phyloP scores from a whole-genome alignment of 139 green algal genomes.

The Desmodesmus armatus region DNA sequence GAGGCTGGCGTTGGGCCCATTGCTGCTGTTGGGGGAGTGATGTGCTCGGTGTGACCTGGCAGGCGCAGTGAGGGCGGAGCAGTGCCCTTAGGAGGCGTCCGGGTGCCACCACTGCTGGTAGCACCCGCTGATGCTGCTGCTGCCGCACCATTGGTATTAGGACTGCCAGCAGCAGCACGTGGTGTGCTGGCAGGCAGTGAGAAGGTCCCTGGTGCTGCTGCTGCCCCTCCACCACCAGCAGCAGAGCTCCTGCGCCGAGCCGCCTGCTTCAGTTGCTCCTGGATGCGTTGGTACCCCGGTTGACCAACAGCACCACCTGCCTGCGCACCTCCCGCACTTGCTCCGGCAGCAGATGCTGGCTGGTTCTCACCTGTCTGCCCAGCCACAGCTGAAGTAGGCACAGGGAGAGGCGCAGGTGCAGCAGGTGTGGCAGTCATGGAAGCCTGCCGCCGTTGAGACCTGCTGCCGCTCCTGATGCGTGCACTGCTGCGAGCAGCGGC shows the following conservation, averaged over 20 bases:
- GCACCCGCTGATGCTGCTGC: neutral
- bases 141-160: too few relatives aligned
- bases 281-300: too few relatives aligned
- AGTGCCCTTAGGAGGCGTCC: neutral
- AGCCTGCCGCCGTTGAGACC: neutral
- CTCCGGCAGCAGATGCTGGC: too few relatives aligned
- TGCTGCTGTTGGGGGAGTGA: conserved; percentile 23
- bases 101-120: neutral
- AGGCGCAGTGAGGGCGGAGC: conserved; percentile 9
- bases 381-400: too few relatives aligned
- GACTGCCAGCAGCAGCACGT: neutral
- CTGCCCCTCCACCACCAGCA: neutral
- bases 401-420: neutral
- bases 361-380: neutral
- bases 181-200: neutral
- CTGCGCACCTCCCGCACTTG: neutral
- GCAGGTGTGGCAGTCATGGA: neutral
- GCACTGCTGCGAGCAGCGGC: neutral
- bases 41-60: conserved; percentile 15
- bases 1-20: neutral
- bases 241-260: neutral
- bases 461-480: neutral
- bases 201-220: conserved; percentile 34
- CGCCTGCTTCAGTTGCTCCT: conserved; percentile 29
- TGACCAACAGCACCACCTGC: too few relatives aligned